Percentiles rank a stretch among this genome's conserved stretches.
phyloP scores from a whole-genome alignment of 2,329 filamentous ascomycete species.

The Trichothecium roseum region DNA sequence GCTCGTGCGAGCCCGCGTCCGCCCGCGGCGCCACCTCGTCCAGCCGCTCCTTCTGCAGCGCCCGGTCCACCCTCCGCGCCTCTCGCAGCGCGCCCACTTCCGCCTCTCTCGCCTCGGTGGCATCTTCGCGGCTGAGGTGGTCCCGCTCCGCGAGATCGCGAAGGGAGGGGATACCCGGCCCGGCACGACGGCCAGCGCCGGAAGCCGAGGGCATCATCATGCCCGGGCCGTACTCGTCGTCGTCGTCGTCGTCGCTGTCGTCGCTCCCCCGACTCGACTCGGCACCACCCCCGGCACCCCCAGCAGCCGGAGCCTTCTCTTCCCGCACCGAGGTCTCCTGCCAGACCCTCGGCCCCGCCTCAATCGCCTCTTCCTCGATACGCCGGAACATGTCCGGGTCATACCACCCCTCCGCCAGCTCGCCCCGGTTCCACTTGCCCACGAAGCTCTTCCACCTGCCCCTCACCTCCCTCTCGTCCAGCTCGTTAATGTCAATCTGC shows the following conservation, averaged over 20 bases:
- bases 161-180: constrained; percentile 58
- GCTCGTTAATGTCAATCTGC: constrained; percentile 52
- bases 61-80: constrained; percentile 54
- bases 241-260: constrained; percentile 30
- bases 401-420: constrained; percentile 88
- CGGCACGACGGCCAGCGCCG: constrained; percentile 15
- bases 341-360: constrained; percentile 4
- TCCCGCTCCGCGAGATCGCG: constrained; percentile 60
- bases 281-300: constrained; percentile 1
- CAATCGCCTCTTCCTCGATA: constrained; percentile 17
- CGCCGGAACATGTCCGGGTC: constrained; percentile 58
- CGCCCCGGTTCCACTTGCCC: constrained; percentile 81
- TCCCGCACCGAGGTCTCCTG: constrained; percentile 7
- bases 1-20: constrained; percentile 71
- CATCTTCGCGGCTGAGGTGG: constrained; percentile 38
- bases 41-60: constrained; percentile 57
- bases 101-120: constrained; percentile 18
- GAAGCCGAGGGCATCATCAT: constrained; percentile 11
- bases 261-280: constrained; percentile 16
- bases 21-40: constrained; percentile 79
- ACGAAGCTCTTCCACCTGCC: constrained; percentile 93
- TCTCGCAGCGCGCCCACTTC: constrained; percentile 47
- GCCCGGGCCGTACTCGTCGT: constrained; percentile 45
- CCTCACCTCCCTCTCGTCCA: constrained; percentile 65
- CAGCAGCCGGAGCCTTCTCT: constrained; percentile 3